A percentile compares a stretch with the other conserved stretches of the same genome.
These are phyloP conservation scores for Oemleria cerasiformis DNA, from an alignment of 306 rosid species.

Conservation along the genomic window DNA sequence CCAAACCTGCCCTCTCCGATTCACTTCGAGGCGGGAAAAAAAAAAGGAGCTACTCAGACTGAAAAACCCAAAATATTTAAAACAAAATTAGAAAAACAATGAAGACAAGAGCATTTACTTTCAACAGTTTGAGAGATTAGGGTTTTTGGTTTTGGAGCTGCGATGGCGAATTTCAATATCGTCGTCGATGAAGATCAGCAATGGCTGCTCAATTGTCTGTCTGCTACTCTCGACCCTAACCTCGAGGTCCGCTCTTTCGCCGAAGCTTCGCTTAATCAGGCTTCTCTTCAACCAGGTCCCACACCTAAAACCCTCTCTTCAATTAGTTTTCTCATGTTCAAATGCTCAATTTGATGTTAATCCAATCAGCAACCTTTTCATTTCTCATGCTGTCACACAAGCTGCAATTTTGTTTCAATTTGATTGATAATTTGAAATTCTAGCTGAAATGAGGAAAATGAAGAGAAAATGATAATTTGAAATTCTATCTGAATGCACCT, in stretches of 20 bases:
- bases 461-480: neutral
- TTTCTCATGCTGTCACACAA: neutral
- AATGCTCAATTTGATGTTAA: neutral
- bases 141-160: slow-evolving; percentile 2
- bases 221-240: slow-evolving; percentile 89
- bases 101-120: neutral
- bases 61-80: neutral
- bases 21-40: slow-evolving; percentile 17
- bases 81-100: neutral
- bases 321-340: neutral
- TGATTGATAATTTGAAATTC: neutral
- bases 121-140: neutral
- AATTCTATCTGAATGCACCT: neutral
- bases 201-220: slow-evolving; percentile 84
- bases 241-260: slow-evolving; percentile 84
- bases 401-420: neutral
- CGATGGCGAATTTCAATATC: slow-evolving; percentile 42
- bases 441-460: neutral
- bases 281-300: slow-evolving; percentile 83
- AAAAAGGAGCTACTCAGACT: neutral
- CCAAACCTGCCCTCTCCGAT: neutral
- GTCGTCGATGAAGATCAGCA: slow-evolving; percentile 79
- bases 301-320: neutral
- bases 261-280: slow-evolving; percentile 90
- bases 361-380: neutral